Percentiles rank a stretch among this genome's conserved stretches.
phyloP scores from a whole-genome alignment of 139 green algal genomes.

The Micromonas pusilla region DNA sequence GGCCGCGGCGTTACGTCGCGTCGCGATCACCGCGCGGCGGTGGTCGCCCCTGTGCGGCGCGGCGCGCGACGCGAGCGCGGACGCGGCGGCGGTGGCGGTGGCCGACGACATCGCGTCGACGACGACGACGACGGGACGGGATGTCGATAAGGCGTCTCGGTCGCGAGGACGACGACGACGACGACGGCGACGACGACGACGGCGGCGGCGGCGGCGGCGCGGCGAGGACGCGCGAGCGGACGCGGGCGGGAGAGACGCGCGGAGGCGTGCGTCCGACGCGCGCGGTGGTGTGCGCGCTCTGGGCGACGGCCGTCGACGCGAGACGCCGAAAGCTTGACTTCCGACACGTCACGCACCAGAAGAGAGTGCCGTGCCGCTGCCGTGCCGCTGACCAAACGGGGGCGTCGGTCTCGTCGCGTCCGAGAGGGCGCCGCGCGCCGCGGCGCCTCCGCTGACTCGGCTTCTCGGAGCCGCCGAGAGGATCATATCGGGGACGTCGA shows the following conservation, averaged over 20 bases:
- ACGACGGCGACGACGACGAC: background rate
- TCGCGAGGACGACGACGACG: background rate
- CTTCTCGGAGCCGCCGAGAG: too few species aligned
- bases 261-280: background rate
- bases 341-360: background rate
- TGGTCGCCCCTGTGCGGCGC: too few species aligned
- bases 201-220: background rate
- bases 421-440: too few species aligned
- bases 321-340: background rate
- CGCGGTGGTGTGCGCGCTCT: background rate
- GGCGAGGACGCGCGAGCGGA: background rate
- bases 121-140: background rate
- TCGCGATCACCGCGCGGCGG: too few species aligned
- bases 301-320: background rate
- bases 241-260: background rate
- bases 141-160: background rate
- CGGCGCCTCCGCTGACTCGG: too few species aligned
- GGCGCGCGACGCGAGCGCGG: too few species aligned
- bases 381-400: too few species aligned
- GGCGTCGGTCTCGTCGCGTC: too few species aligned
- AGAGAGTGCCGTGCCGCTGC: too few species aligned
- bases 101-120: background rate
- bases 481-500: too few species aligned
- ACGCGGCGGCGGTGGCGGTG: background rate
- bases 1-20: too few species aligned